Evolutionary conservation across 495 filamentous ascomycete genomes (phyloP).

Genomic region (Bacidia rubella): DNA sequence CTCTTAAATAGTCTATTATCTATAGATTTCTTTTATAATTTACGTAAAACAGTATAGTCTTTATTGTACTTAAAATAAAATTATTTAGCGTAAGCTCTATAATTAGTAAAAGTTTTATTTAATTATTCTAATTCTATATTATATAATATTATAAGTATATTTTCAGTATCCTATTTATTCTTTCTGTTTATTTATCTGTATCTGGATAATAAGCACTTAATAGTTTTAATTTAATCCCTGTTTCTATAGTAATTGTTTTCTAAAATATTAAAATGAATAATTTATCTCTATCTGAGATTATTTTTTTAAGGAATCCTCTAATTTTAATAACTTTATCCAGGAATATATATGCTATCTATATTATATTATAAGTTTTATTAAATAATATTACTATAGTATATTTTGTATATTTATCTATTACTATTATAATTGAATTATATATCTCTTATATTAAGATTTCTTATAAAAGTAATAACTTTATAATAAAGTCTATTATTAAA

Average conservation of each 20-base stretch:
- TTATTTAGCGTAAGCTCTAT: neutral
- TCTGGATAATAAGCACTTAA: constrained; percentile 1
- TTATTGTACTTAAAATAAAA: neutral
- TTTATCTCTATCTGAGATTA: neutral
- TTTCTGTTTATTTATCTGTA: constrained; percentile 7
- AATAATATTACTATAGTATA: constrained; percentile 1
- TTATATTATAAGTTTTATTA: constrained; percentile 4
- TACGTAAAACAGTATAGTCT: constrained; percentile 1
- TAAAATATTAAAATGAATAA: constrained; percentile 2
- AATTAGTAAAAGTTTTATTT: neutral
- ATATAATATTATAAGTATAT: neutral
- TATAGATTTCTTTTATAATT: constrained; percentile 2
- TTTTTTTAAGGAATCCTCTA: neutral
- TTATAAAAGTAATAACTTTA: constrained; percentile 1
- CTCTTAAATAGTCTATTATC: neutral
- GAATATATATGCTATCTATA: neutral
- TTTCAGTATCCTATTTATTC: constrained; percentile 2
- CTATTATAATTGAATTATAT: constrained; percentile 4
- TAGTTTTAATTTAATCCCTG: neutral
- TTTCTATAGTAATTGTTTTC: neutral
- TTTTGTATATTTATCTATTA: constrained; percentile 5
- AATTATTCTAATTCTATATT: neutral
- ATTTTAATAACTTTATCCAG: constrained; percentile 3
- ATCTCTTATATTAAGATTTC: neutral
- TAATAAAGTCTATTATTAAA: constrained; percentile 4